phyloP scores from a whole-genome alignment of 2,329 filamentous ascomycete genomes.

The Neofusicoccum sp. region DNA sequence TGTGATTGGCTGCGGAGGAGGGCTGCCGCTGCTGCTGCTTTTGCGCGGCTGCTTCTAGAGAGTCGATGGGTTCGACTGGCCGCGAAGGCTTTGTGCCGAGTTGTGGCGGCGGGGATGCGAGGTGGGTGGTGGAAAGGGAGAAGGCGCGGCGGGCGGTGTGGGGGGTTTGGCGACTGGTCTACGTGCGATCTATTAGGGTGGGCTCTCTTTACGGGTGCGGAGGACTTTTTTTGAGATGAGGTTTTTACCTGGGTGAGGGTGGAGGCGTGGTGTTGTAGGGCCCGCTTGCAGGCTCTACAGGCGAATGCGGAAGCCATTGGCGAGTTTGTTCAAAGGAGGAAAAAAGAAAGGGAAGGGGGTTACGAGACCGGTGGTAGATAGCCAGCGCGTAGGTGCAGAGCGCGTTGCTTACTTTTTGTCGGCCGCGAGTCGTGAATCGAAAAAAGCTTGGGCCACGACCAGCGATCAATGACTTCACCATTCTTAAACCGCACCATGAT shows the following conservation, averaged over 20 bases:
- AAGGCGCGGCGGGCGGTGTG: too few species aligned
- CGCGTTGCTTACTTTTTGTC: slow-evolving; percentile 19
- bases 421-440: slow-evolving; percentile 27
- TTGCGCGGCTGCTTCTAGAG: too few species aligned
- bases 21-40: slow-evolving; percentile 5
- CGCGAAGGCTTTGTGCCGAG: slow-evolving; percentile 17
- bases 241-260: slow-evolving; percentile 10
- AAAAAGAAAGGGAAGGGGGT: background rate
- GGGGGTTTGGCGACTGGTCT: too few species aligned
- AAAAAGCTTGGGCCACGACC: slow-evolving; percentile 26
- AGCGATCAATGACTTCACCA: slow-evolving; percentile 35
- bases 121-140: too few species aligned
- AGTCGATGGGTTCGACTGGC: too few species aligned
- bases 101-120: slow-evolving; percentile 13
- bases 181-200: too few species aligned
- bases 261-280: slow-evolving; percentile 22
- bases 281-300: slow-evolving; percentile 35
- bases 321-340: background rate
- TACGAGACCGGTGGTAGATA: slow-evolving; percentile 9
- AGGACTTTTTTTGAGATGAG: too few species aligned
- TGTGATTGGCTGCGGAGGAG: slow-evolving; percentile 21
- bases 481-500: slow-evolving; percentile 4
- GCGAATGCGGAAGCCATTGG: slow-evolving; percentile 38
- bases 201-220: background rate
- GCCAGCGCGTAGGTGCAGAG: background rate